Evolutionary conservation across 1,139 yeast species (phyloP).

Genomic region (Nakaseomyces glabratus): DNA sequence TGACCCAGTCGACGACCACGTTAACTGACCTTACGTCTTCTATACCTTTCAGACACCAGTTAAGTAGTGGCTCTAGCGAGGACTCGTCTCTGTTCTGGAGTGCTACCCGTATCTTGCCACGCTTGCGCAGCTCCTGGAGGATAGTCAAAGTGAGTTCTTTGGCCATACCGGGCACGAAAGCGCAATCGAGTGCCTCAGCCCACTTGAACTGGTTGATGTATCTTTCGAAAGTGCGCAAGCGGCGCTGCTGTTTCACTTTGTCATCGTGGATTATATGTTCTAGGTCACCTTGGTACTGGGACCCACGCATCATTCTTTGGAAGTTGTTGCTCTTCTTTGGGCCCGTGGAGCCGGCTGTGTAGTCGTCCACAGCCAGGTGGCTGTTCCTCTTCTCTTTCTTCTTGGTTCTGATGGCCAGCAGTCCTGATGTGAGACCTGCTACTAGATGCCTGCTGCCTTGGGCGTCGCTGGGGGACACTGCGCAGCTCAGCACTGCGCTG

Average conservation of each 20-base stretch:
- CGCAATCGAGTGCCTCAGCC: conserved; percentile 86
- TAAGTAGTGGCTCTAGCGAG: conserved; percentile 71
- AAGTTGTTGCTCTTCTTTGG: conserved; percentile 36
- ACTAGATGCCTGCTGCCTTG: conserved; percentile 62
- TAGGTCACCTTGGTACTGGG: conserved; percentile 82
- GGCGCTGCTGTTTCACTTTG: conserved; percentile 42
- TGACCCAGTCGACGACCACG: conserved; percentile 75
- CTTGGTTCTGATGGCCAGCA: conserved; percentile 79
- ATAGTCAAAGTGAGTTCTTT: conserved; percentile 74
- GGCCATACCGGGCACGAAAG: conserved; percentile 67
- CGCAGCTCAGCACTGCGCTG: conserved; percentile 82
- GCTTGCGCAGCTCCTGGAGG: conserved; percentile 69
- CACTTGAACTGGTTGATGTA: conserved; percentile 81
- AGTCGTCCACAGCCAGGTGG: conserved; percentile 36
- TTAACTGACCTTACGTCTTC: conserved; percentile 73
- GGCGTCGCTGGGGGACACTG: conserved; percentile 68
- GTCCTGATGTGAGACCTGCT: conserved; percentile 88
- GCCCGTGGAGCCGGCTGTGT: conserved; percentile 19
- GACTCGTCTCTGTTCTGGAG: conserved; percentile 78
- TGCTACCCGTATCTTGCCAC: conserved; percentile 80
- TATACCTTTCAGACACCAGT: conserved; percentile 69
- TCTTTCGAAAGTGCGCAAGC: conserved; percentile 71
- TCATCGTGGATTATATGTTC: conserved; percentile 67
- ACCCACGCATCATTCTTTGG: conserved; percentile 79
- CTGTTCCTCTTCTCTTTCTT: conserved; percentile 56